Base-by-base conservation (phyloP, 2,329 filamentous ascomycete genomes). In the Elsinoe arachidis region DNA sequence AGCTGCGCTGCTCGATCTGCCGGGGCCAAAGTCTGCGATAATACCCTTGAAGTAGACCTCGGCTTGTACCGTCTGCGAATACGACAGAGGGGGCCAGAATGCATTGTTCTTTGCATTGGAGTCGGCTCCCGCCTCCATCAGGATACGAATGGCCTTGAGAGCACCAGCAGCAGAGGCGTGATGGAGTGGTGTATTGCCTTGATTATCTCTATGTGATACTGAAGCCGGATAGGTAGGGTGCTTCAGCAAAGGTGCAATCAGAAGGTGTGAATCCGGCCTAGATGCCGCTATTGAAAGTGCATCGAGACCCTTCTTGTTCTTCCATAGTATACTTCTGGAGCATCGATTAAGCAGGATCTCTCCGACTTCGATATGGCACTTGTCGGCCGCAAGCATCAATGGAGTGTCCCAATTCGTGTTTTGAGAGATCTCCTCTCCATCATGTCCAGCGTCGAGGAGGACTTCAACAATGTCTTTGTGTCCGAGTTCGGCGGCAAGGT, bases 161-260 rank as follows among this genome's bases (percentile, higher is more conserved):
- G 92, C 87, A 1, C 90, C 90, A 65, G 88, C 88, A 46, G 86
- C 86, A 65, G 84, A 89, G 11, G 90, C 90, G 73, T 93, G 90
- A 72, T 95, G 90, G 43, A 95, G 76, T 0, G 89, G 87, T 2
- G 89, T 95, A 68, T 95, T 93, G n/a, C 90, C 90, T 58, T 86
- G 80, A 1, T 78, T 66, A 66, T 95, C 90, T 15, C 57, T 59
- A 52, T 39, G 59, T 59, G 66, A 65, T 38, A 63, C 68, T 41
- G 59, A 67, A 34, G 63, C 70, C 1, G 72, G 69, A 37, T 63
- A 69, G 41, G 58, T 61, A 57, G 57, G 69, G 62, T 65, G 70
- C 60, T 63, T 60, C 14, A 71, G 63, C 15, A 72, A 58, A 7
- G 75, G 68, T 1, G 79, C 65, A 63, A 78, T 72, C 64, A 79